These are phyloP conservation scores for Oropetium thomaeum DNA, from an alignment of 176 grass and related monocot genomes.

Conservation along the genomic window DNA sequence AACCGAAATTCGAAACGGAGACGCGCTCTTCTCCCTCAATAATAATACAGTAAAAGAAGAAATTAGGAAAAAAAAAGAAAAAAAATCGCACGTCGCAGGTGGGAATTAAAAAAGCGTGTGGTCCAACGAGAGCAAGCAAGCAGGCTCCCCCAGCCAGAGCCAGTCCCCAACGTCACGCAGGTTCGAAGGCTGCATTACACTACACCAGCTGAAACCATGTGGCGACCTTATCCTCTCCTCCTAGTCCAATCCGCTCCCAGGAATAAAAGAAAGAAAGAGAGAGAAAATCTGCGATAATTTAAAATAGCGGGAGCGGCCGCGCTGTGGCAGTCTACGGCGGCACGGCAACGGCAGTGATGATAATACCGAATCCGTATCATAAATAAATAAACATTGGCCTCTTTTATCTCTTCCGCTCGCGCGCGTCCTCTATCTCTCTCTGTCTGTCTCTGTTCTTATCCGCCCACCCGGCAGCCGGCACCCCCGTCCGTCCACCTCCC, in stretches of 20 bases:
- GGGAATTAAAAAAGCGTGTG: conserved; percentile 17
- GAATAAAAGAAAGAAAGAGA: too few relatives aligned
- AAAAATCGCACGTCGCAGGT: not conserved
- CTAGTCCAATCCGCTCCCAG: not conserved
- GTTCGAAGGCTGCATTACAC: not conserved
- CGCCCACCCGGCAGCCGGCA: too few relatives aligned
- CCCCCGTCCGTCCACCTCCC: not conserved
- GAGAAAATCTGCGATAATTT: not conserved
- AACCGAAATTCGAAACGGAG: not conserved
- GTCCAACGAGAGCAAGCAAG: not conserved
- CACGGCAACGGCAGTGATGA: not conserved
- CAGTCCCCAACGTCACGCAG: conserved; percentile 9
- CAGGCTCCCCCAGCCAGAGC: too few relatives aligned
- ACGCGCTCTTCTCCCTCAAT: not conserved
- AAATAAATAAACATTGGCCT: conserved; percentile 4
- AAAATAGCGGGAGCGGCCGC: not conserved
- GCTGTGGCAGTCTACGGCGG: not conserved
- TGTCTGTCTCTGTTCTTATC: conserved; percentile 36
- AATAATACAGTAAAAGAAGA: not conserved
- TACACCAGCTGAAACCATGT: conserved; percentile 30
- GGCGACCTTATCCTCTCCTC: conserved; percentile 53
- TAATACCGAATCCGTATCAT: conserved; percentile 19
- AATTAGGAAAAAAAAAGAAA: too few relatives aligned
- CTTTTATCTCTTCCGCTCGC: conserved; percentile 30
- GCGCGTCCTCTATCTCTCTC: not conserved